phyloP scores from a whole-genome alignment of 257 asterid genomes.

The Parsonsia alboflavescens region DNA sequence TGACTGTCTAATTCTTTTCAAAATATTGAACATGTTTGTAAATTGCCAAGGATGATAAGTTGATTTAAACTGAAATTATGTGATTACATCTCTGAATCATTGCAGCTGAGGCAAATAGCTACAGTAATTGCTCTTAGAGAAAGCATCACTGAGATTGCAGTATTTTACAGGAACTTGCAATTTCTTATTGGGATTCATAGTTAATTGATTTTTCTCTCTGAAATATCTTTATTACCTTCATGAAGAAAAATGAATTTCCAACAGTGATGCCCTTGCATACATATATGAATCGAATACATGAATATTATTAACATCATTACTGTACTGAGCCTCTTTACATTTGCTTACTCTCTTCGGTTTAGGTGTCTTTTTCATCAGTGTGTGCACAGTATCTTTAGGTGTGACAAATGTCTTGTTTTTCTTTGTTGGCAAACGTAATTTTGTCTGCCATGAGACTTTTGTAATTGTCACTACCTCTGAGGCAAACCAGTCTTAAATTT shows the following conservation, averaged over 20 bases:
- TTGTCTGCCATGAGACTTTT: background rate
- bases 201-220: background rate
- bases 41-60: background rate
- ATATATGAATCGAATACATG: background rate
- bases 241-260: background rate
- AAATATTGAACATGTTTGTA: background rate
- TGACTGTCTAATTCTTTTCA: no score
- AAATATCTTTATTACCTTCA: no score
- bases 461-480: constrained; percentile 60
- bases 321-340: background rate
- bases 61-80: constrained; percentile 2
- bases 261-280: background rate
- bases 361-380: background rate
- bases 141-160: no score
- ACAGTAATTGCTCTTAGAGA: no score
- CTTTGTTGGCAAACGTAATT: background rate
- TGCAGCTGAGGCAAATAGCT: constrained; percentile 35
- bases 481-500: constrained; percentile 1
- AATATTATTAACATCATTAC: background rate
- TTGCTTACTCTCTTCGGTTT: no score
- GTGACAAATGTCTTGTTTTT: background rate
- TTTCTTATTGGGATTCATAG: background rate
- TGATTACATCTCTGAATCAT: constrained; percentile 28
- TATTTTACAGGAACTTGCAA: no score
- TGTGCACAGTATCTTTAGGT: background rate